Conservation (phyloP, 176 grass and related monocot genomes). For the Cenchrus purpureus region DNA sequence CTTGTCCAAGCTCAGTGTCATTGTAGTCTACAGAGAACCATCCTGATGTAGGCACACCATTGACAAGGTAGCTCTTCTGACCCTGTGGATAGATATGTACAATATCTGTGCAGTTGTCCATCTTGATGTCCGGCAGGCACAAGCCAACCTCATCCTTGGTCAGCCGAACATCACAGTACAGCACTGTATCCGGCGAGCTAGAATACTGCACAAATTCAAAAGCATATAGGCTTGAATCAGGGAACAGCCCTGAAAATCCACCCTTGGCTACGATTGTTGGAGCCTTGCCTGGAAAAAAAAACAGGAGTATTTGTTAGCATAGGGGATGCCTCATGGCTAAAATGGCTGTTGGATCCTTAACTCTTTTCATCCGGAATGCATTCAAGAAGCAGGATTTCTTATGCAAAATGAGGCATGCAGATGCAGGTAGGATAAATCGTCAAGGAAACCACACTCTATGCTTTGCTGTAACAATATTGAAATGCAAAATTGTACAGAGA, state of each 20-base stretch:
- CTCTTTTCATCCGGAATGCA: not conserved
- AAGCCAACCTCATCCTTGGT: slow-evolving; percentile 78
- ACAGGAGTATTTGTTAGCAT: slow-evolving; percentile 2
- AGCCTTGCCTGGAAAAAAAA: slow-evolving; percentile 59
- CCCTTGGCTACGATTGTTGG: slow-evolving; percentile 75
- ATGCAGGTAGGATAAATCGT: not conserved
- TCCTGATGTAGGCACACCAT: slow-evolving; percentile 54
- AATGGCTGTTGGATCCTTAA: not conserved
- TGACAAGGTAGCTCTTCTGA: slow-evolving; percentile 60
- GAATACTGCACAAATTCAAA: slow-evolving; percentile 42
- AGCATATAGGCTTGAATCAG: slow-evolving; percentile 67
- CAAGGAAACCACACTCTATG: not conserved
- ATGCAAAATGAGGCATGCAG: not conserved
- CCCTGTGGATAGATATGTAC: slow-evolving; percentile 29
- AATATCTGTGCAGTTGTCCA: slow-evolving; percentile 78
- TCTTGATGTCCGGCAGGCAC: slow-evolving; percentile 72
- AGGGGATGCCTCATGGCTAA: not conserved
- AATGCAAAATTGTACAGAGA: not conserved
- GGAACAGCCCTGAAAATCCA: slow-evolving; percentile 87
- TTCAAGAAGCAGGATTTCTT: not conserved
- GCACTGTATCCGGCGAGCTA: slow-evolving; percentile 56
- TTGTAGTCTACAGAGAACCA: slow-evolving; percentile 88
- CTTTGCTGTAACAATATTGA: not conserved
- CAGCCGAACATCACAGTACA: slow-evolving; percentile 78
- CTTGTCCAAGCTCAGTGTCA: slow-evolving; percentile 47